phyloP scores from a whole-genome alignment of 345 rosid genomes.

The Bretschneidera sinensis region DNA sequence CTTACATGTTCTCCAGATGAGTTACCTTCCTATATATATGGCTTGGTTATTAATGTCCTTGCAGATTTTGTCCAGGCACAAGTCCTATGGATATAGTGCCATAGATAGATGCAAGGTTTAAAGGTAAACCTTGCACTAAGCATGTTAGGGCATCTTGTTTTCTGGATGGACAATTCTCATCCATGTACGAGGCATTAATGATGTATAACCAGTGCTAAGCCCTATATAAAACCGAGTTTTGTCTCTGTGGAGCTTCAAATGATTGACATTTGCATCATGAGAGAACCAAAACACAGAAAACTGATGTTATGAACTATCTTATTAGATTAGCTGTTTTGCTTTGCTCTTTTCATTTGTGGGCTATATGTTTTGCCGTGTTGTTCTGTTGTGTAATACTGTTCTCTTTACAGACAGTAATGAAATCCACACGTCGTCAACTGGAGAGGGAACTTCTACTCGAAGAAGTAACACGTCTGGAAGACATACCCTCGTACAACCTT shows the following conservation, averaged over 20 bases:
- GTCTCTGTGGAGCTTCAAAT: too few relatives aligned
- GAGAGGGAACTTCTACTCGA: constrained; percentile 86
- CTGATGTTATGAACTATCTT: too few relatives aligned
- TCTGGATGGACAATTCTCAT: too few relatives aligned
- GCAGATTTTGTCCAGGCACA: not conserved
- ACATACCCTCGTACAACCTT: constrained; percentile 74
- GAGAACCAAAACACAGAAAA: not conserved
- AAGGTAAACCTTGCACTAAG: not conserved
- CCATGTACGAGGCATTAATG: too few relatives aligned
- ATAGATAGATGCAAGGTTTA: too few relatives aligned
- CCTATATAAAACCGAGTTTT: too few relatives aligned
- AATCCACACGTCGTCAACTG: constrained; percentile 76
- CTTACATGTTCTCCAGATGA: too few relatives aligned
- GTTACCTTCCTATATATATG: too few relatives aligned
- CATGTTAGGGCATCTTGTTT: not conserved
- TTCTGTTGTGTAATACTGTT: not conserved
- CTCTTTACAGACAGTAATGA: constrained; percentile 61
- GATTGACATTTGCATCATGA: not conserved
- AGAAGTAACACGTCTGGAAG: constrained; percentile 68
- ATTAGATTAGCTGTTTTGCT: not conserved
- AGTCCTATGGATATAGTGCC: not conserved
- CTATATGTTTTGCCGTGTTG: not conserved
- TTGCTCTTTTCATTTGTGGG: not conserved
- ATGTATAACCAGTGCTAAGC: too few relatives aligned
- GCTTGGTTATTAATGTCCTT: too few relatives aligned